Evolutionary conservation across 352 stramenopile species (phyloP).

Genomic region (Halophytophthora polymorphica): DNA sequence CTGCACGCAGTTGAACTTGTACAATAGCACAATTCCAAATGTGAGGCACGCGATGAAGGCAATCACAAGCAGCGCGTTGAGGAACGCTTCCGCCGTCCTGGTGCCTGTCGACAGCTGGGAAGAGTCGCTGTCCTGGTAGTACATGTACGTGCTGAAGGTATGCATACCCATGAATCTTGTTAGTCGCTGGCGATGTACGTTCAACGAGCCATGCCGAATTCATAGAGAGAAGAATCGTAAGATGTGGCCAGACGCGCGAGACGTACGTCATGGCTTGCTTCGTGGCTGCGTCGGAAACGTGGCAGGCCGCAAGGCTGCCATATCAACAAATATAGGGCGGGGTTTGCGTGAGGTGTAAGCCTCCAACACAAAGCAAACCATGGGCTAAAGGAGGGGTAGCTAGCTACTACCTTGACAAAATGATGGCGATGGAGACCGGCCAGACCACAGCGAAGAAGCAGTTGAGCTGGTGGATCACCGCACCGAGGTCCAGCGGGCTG

Average conservation of each 20-base stretch:
- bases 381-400: neutral
- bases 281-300: conserved; percentile 44
- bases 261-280: conserved; percentile 57
- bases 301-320: conserved; percentile 45
- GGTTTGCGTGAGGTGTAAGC: neutral
- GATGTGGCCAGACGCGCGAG: neutral
- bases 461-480: conserved; percentile 62
- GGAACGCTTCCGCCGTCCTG: conserved; percentile 57
- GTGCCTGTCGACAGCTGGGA: conserved; percentile 31
- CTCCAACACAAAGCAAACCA: neutral
- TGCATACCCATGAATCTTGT: too few relatives aligned
- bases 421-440: conserved; percentile 72
- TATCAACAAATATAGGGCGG: neutral
- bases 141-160: conserved; percentile 63
- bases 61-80: conserved; percentile 82
- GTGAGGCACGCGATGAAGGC: conserved; percentile 74
- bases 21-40: conserved; percentile 78
- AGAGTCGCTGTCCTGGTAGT: conserved; percentile 70
- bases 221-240: neutral
- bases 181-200: too few relatives aligned
- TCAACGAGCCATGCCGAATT: too few relatives aligned
- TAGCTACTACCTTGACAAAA: conserved; percentile 47
- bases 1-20: conserved; percentile 81
- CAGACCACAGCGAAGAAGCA: conserved; percentile 74
- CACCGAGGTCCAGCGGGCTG: conserved; percentile 22